Evolutionary conservation across 2,329 filamentous ascomycete genomes (phyloP).

Genomic region (Cercospora nicotianae): DNA sequence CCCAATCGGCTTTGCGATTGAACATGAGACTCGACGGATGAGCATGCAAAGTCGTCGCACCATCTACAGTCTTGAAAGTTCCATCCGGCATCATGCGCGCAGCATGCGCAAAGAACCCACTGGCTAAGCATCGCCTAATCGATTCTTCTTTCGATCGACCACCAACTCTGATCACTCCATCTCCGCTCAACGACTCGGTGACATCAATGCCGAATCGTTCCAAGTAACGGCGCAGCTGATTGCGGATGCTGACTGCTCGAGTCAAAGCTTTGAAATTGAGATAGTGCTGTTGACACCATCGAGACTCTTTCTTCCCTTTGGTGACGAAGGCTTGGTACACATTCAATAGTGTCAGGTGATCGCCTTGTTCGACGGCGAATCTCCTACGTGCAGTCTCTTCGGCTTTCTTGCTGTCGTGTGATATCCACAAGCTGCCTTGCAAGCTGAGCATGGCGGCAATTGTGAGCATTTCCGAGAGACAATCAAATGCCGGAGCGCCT

Average conservation of each 20-base stretch:
- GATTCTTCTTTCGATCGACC: slow-evolving; percentile 61
- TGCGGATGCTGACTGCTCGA: slow-evolving; percentile 79
- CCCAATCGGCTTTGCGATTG: slow-evolving; percentile 94
- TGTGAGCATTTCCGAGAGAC: slow-evolving; percentile 80
- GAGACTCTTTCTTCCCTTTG: slow-evolving; percentile 75
- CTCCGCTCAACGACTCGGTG: slow-evolving; percentile 59
- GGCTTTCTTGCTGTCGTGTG: slow-evolving; percentile 72
- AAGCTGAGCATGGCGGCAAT: slow-evolving; percentile 94
- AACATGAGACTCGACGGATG: slow-evolving; percentile 95
- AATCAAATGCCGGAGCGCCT: slow-evolving; percentile 70
- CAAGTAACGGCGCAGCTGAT: slow-evolving; percentile 81
- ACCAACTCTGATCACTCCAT: slow-evolving; percentile 40
- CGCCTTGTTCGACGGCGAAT: slow-evolving; percentile 90
- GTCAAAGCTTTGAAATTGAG: slow-evolving; percentile 84
- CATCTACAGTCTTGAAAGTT: slow-evolving; percentile 81
- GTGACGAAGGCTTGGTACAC: slow-evolving; percentile 88
- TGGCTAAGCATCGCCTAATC: slow-evolving; percentile 80
- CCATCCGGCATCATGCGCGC: slow-evolving; percentile 94
- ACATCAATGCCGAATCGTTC: slow-evolving; percentile 77
- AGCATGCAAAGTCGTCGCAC: slow-evolving; percentile 74
- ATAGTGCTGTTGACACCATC: slow-evolving; percentile 83
- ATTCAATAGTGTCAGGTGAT: slow-evolving; percentile 89
- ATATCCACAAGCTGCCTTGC: slow-evolving; percentile 79
- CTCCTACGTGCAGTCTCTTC: slow-evolving; percentile 73
- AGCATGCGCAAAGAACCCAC: slow-evolving; percentile 89